Evolutionary conservation across 2,329 filamentous ascomycete genomes (phyloP).

Genomic region (Scedosporium minutisporum): DNA sequence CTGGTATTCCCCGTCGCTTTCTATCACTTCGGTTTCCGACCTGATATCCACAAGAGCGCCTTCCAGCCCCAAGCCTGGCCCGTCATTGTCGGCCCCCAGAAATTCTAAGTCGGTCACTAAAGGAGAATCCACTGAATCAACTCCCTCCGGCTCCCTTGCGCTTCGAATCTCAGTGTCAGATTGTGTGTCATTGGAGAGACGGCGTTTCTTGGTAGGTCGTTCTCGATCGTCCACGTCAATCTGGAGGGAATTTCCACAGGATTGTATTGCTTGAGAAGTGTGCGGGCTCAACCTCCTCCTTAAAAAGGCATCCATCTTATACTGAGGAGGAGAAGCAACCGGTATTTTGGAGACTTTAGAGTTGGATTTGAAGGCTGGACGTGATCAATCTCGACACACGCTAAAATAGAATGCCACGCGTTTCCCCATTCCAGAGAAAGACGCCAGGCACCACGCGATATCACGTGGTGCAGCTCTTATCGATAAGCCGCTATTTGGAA

Average conservation of each 20-base stretch:
- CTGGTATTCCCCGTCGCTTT: slow-evolving; percentile 20
- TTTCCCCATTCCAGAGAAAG: not conserved
- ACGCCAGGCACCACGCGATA: not conserved
- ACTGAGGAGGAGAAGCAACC: too few relatives aligned
- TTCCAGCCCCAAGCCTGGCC: not conserved
- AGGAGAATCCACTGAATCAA: not conserved
- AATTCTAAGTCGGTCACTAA: not conserved
- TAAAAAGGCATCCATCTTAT: too few relatives aligned
- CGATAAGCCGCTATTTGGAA: not conserved
- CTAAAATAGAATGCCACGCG: too few relatives aligned
- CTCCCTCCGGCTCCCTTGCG: not conserved
- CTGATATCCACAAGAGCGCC: not conserved
- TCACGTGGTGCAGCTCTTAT: not conserved
- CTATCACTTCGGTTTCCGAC: slow-evolving; percentile 41
- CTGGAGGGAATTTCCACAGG: not conserved
- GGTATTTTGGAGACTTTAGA: too few relatives aligned
- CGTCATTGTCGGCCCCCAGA: not conserved
- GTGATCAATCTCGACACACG: too few relatives aligned
- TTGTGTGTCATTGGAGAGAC: not conserved
- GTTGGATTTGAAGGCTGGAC: too few relatives aligned
- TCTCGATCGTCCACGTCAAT: not conserved
- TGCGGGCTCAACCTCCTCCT: not conserved
- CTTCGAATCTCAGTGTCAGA: not conserved
- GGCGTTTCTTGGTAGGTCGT: not conserved
- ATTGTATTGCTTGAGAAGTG: not conserved